These are phyloP conservation scores for Anacardium occidentale DNA, from an alignment of 345 rosid species.

Conservation along the genomic window DNA sequence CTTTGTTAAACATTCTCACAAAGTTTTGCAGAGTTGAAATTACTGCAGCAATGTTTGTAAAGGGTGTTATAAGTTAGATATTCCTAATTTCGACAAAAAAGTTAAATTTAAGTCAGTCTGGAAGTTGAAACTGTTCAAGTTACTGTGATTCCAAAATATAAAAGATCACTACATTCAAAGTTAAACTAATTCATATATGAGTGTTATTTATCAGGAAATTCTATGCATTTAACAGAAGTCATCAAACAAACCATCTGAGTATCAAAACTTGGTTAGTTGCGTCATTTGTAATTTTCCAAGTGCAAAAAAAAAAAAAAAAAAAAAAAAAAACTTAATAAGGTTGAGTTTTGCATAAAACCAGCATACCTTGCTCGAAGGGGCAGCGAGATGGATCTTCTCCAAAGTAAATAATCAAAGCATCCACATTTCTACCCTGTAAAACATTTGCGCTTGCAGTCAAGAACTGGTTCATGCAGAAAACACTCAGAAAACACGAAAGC, in stretches of 20 bases:
- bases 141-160: too few species aligned
- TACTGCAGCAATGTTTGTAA: conserved; percentile 42
- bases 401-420: conserved; percentile 83
- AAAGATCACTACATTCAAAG: too few species aligned
- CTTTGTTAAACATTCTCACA: conserved; percentile 71
- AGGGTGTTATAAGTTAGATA: not conserved
- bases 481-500: conserved; percentile 2
- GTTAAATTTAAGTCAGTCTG: too few species aligned
- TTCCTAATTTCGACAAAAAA: too few species aligned
- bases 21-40: conserved; percentile 73
- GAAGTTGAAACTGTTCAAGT: too few species aligned
- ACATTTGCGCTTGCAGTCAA: conserved; percentile 8
- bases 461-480: not conserved
- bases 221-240: not conserved
- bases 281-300: too few species aligned
- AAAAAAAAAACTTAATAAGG: not conserved
- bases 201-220: too few species aligned
- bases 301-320: not conserved
- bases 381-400: conserved; percentile 97
- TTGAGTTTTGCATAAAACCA: not conserved
- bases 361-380: conserved; percentile 85
- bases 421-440: conserved; percentile 79
- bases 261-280: too few species aligned
- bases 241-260: not conserved
- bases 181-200: too few species aligned